Evolutionary conservation across 345 rosid species (phyloP), one percentile per base, ranked within the genome.

Genomic region (Xanthoceras sorbifolium): DNA sequence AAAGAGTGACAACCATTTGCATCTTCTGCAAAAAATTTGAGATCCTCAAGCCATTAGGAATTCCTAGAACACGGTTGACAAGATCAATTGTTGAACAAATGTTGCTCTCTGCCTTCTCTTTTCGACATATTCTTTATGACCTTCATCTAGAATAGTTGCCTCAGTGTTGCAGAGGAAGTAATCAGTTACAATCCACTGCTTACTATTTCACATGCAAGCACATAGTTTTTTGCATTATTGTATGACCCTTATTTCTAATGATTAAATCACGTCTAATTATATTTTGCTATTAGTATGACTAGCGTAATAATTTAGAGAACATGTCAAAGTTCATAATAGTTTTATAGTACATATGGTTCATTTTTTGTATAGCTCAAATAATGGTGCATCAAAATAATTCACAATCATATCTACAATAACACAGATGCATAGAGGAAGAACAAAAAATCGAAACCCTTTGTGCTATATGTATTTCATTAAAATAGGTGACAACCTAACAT

Each of bases 61-160:
- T 57, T 50, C 85, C 69, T 81, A 82, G 77, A 87, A 80, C 77
- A 87, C 82, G 42, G 80, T 82, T 36, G 94, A 90, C 31, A 77
- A 65, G 8, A 87, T 64, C 87, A 89, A 31, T 75, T 86, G 76
- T 76, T 83, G 87, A 38, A 79, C 82, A 34, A 89, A 90, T 44
- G 77, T 77, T 1, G 87, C 89, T 80, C 81, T 88, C 75, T 83
- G 80, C 78, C 75, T 82, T 75, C 80, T 84, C 79, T 84, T 89
- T 75, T 89, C 90, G 14, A 26, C 31, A 48, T 82, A 81, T 72
- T 81, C 60, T 68, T 68, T 75, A 42, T 66, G 55, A 46, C 40
- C 77, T 69, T 82, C 76, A 42, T 77, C 76, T 29, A 7, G n/a
- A 18, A 59, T 64, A 28, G 78, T 54, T 22, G 69, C 36, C 52